Base-by-base conservation (phyloP, 805 yeast genomes). In the Cyberlindnera sargentensis region DNA sequence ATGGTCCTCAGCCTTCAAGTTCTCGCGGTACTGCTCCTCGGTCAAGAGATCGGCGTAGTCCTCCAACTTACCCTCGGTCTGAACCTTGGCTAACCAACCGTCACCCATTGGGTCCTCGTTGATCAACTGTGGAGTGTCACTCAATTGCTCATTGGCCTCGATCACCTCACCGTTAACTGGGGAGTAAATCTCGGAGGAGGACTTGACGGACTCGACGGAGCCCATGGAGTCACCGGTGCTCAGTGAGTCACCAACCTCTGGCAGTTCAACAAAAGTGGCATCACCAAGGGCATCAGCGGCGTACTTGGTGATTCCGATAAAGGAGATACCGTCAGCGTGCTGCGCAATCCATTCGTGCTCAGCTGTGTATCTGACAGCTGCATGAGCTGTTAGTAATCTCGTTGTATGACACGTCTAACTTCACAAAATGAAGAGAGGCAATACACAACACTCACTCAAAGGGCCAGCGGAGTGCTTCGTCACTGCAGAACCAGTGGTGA, bases 221-320 rank as follows among this genome's bases (percentile, higher is more conserved):
- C 97, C 97, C 60, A 93, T 71, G 10, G 91, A 71, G 50, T 88
- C 97, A 40, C 95, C 95, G 39, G 73, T 72, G 45, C 71, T 80
- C 44, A 82, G 71, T 29, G 60, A 68, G 34, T 72, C 75, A 34
- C 82, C 85, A 34, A 75, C 76, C 53, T 82, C 90, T 38, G 95
- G 95, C 54, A 91, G 73, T 67, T 93, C 99, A 47, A 90, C 83
- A 62, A 74, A 93, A 4, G 98, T 95, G 44, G 95, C 95, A 66
- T 93, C 99, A 37, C 99, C 99, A 48, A 93, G 76, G 6, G 98
- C 95, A 58, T 89, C 96, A 24, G 96, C 83, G 20, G 99, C 99
- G 62, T 93, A 90, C 57, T 77, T 79, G 45, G 99, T 89, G 65
- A 93, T 88, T 29, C 99, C 99, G n/a, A 91, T 72, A 56, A 82